Evolutionary conservation across 805 yeast genomes (phyloP).

Genomic region (Brettanomyces nanus): DNA sequence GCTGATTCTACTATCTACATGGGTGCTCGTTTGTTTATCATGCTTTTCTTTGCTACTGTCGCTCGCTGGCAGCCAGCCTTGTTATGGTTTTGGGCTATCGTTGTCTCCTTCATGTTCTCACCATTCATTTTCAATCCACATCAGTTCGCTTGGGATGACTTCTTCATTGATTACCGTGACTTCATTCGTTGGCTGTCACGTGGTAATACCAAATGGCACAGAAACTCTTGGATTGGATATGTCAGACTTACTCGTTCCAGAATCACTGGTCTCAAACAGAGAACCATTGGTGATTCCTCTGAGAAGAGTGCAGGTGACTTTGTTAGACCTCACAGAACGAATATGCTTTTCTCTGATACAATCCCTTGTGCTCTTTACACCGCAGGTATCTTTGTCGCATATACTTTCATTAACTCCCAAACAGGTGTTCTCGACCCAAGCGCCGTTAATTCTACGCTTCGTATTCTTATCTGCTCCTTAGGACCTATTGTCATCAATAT

Average conservation of each 20-base stretch:
- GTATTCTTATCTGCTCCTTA: slow-evolving; percentile 71
- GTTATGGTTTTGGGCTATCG: slow-evolving; percentile 95
- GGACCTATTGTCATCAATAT: slow-evolving; percentile 89
- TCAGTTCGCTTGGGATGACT: slow-evolving; percentile 94
- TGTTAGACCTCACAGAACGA: slow-evolving; percentile 72
- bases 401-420: slow-evolving; percentile 76
- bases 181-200: slow-evolving; percentile 86
- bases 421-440: slow-evolving; percentile 60
- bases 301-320: slow-evolving; percentile 82
- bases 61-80: slow-evolving; percentile 89
- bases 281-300: slow-evolving; percentile 65
- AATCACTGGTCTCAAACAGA: slow-evolving; percentile 76
- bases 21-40: slow-evolving; percentile 73
- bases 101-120: slow-evolving; percentile 79
- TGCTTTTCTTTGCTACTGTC: slow-evolving; percentile 64
- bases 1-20: slow-evolving; percentile 77
- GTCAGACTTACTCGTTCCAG: slow-evolving; percentile 77
- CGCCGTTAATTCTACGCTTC: slow-evolving; percentile 58
- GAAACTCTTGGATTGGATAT: slow-evolving; percentile 85
- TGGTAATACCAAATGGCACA: slow-evolving; percentile 84
- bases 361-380: slow-evolving; percentile 65
- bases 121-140: slow-evolving; percentile 97
- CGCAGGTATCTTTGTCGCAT: slow-evolving; percentile 74
- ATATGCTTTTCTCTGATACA: slow-evolving; percentile 62
- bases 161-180: slow-evolving; percentile 92